phyloP scores from a whole-genome alignment of 495 filamentous ascomycete species.

The Penicillium goetzii region DNA sequence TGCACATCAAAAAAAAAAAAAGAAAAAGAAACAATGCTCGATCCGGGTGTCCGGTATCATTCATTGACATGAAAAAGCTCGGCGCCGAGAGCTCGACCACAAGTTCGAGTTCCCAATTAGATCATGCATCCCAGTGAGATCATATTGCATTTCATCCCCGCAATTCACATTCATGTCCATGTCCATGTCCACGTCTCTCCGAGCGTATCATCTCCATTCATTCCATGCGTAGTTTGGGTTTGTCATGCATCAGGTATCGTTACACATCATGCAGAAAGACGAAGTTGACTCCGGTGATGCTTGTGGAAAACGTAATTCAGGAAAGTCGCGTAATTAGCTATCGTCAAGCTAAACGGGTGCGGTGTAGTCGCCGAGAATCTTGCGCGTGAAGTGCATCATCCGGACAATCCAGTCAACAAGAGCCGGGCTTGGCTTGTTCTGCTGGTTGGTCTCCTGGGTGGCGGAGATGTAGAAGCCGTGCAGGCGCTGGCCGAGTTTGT shows the following conservation, averaged over 20 bases:
- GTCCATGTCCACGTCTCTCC: background rate
- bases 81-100: background rate
- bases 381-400: conserved; percentile 57
- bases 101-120: background rate
- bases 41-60: background rate
- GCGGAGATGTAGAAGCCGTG: conserved; percentile 72
- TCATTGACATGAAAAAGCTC: background rate
- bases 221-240: background rate
- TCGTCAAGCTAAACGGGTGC: background rate
- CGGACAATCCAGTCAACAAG: conserved; percentile 44
- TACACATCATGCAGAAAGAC: conserved; percentile 25
- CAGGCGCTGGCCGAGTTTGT: conserved; percentile 69
- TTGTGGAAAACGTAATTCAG: conserved; percentile 6
- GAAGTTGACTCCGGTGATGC: conserved; percentile 13
- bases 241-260: conserved; percentile 24
- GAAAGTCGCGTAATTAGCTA: background rate
- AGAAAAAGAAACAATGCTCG: background rate
- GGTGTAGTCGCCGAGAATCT: conserved; percentile 41
- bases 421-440: conserved; percentile 62
- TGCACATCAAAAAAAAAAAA: background rate
- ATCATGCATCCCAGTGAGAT: background rate
- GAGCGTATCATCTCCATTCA: conserved; percentile 6
- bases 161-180: background rate
- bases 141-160: background rate
- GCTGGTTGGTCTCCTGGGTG: conserved; percentile 57